phyloP scores from a whole-genome alignment of 768 basidiomycete species.

The Tricholomella constricta region DNA sequence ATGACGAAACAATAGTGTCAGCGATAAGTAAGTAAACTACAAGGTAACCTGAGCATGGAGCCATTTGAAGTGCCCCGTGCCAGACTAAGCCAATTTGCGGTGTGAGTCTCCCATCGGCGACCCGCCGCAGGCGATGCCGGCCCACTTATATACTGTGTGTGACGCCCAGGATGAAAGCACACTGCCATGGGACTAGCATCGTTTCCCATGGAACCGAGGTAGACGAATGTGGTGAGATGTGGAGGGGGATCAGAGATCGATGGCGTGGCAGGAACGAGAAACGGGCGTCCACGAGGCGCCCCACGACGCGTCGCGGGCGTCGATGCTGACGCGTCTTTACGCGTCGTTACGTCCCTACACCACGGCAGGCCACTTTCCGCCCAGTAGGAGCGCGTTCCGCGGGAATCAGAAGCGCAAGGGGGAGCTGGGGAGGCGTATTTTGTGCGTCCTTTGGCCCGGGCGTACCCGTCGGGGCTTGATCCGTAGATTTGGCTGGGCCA shows the following conservation, averaged over 20 bases:
- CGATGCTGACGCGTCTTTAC: slow-evolving; percentile 45
- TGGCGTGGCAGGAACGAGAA: slow-evolving; percentile 18
- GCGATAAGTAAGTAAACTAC: neutral
- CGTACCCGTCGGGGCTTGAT: slow-evolving; percentile 33
- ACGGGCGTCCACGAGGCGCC: slow-evolving; percentile 17
- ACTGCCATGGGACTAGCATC: slow-evolving; percentile 1
- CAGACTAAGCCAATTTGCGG: slow-evolving; percentile 1
- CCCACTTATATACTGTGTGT: neutral
- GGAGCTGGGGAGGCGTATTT: slow-evolving; percentile 3
- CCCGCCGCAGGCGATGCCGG: neutral
- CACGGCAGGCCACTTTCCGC: slow-evolving; percentile 2
- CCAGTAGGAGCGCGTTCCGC: slow-evolving; percentile 11
- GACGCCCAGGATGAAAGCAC: neutral
- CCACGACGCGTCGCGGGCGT: slow-evolving; percentile 15
- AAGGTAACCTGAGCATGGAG: neutral
- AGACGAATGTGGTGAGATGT: slow-evolving; percentile 29
- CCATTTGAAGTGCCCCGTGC: neutral
- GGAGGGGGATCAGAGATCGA: slow-evolving; percentile 22
- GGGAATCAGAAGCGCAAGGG: neutral
- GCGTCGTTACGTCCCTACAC: slow-evolving; percentile 41
- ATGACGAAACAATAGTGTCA: neutral
- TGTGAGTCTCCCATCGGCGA: slow-evolving; percentile 2
- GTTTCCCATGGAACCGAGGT: slow-evolving; percentile 25
- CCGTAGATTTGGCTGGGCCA: slow-evolving; percentile 31
- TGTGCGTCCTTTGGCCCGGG: slow-evolving; percentile 15